These are phyloP conservation scores for Lagenaria siceraria DNA, from an alignment of 306 rosid species.

Conservation along the genomic window DNA sequence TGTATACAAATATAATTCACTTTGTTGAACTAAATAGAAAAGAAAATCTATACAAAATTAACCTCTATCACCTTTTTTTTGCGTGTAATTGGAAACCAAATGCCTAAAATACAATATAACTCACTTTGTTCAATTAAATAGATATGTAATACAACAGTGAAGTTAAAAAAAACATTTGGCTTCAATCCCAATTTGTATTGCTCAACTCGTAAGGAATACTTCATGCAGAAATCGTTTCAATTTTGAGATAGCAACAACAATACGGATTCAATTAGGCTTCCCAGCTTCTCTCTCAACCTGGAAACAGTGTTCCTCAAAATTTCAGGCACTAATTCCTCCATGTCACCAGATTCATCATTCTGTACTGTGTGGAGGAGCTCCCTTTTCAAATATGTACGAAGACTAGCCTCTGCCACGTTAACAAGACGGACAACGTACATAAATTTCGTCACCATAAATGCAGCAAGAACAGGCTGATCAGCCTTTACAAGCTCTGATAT, in stretches of 20 bases:
- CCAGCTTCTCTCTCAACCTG: constrained; percentile 41
- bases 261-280: constrained; percentile 35
- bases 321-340: constrained; percentile 21
- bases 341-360: constrained; percentile 24
- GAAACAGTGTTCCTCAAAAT: constrained; percentile 41
- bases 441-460: constrained; percentile 58
- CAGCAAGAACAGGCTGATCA: constrained; percentile 78
- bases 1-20: no score
- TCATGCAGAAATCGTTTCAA: not conserved
- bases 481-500: constrained; percentile 78
- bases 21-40: no score
- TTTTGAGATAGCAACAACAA: constrained; percentile 17
- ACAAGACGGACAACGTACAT: constrained; percentile 71
- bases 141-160: not conserved
- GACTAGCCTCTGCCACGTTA: constrained; percentile 57
- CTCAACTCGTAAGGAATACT: not conserved
- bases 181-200: not conserved
- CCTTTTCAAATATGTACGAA: constrained; percentile 52
- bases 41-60: not conserved
- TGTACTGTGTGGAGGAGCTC: constrained; percentile 33
- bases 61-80: not conserved
- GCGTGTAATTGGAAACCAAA: not conserved
- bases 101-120: not conserved
- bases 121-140: not conserved
- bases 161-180: not conserved